These are phyloP conservation scores for Trypanosoma conorhini DNA, from an alignment of 208 protist species.

Conservation along the genomic window DNA sequence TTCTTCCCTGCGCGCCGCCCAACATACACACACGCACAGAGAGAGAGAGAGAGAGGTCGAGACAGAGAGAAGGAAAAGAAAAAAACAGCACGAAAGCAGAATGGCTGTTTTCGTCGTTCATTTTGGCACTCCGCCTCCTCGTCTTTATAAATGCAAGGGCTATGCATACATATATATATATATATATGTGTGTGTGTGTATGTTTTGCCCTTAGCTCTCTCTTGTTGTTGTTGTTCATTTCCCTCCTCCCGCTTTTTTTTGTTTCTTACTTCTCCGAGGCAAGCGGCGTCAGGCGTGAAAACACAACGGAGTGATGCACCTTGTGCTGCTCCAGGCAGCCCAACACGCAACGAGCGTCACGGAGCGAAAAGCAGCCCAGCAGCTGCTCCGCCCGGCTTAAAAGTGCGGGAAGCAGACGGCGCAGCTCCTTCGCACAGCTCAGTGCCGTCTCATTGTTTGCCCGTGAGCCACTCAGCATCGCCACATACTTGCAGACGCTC, in stretches of 20 bases:
- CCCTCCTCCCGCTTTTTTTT: not conserved
- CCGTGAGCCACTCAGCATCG: constrained; percentile 44
- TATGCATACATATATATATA: no score
- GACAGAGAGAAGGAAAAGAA: not conserved
- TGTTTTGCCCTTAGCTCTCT: not conserved
- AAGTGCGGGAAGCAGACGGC: constrained; percentile 58
- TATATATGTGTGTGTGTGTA: no score
- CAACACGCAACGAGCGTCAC: constrained; percentile 75
- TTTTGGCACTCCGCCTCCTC: no score
- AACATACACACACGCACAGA: not conserved
- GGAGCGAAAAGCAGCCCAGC: constrained; percentile 62
- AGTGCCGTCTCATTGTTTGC: constrained; percentile 36
- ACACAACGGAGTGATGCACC: constrained; percentile 78
- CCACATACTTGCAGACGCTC: constrained; percentile 77
- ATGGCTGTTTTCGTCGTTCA: no score
- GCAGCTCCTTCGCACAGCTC: constrained; percentile 62
- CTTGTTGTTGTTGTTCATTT: not conserved
- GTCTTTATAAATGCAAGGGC: no score
- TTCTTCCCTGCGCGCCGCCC: not conserved
- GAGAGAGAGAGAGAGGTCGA: not conserved
- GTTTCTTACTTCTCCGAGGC: constrained; percentile 30
- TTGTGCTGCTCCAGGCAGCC: constrained; percentile 75
- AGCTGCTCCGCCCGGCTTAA: constrained; percentile 59
- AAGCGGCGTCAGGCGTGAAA: constrained; percentile 67
- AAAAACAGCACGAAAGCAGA: no score